Base-by-base conservation (phyloP, 2,329 filamentous ascomycete species). In the Madurella fahalii region DNA sequence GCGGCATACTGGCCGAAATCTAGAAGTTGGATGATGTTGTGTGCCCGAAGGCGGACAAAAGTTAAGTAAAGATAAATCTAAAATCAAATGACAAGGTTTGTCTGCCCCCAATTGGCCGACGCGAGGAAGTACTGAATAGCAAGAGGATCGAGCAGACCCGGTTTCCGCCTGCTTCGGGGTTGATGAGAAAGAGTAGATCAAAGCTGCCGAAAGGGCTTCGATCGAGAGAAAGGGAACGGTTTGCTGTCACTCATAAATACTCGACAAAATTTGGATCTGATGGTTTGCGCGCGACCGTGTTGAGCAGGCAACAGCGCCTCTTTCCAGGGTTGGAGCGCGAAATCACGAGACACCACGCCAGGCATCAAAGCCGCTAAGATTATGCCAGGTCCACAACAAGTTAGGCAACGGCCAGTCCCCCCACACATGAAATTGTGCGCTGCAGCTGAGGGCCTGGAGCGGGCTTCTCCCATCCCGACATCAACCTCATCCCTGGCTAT, bases 271-370 rank as follows among this genome's bases (percentile, higher is more conserved):
- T n/a, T n/a, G n/a, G n/a, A n/a, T n/a, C n/a, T n/a, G 41, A 32
- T 11, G n/a, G 13, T 30, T 50, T 51, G 39, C 49, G 41, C 45
- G 55, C 48, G 50, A 32, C 30, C 40, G 39, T 16, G 58, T 56
- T 43, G 34, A 54, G 53, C 58, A 62, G 60, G 60, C 60, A 62
- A 61, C 60, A 62, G 41, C 50, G n/a, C n/a, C 42, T 45, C 54
- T 43, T 46, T 42, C 15, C 40, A 12, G 44, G 34, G 32, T 15
- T 25, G 42, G 9, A 34, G n/a, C 60, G 53, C 56, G 58, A 51
- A 40, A 54, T 61, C 56, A 62, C 58, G 54, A 37, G 59, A 48
- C 50, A 11, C 12, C 32, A n/a, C 9, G 41, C 48, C 54, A 60
- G 56, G 58, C 58, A 58, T 31, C 56, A 44, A 32, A 44, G 43